Conservation (phyloP, 2,329 filamentous ascomycete genomes). For the Fusarium sulawesiense region DNA sequence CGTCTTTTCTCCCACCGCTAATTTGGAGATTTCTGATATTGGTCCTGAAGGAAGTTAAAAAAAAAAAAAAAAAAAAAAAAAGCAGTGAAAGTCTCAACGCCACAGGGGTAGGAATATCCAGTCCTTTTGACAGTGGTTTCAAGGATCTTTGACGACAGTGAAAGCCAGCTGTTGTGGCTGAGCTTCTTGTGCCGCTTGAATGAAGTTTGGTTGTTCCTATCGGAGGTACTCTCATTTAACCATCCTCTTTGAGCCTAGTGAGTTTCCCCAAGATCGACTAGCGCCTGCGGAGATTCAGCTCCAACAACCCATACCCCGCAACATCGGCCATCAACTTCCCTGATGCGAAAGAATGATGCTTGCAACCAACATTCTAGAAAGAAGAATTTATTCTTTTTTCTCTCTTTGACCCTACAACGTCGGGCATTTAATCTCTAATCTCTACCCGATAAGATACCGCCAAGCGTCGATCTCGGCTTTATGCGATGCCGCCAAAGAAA, state of each 20-base stretch:
- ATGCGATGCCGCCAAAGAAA: constrained; percentile 42
- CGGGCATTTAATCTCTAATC: not conserved
- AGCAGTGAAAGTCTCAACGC: too few species aligned
- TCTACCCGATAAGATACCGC: not conserved
- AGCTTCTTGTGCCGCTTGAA: too few species aligned
- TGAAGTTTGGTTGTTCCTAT: not conserved
- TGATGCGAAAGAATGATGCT: constrained; percentile 8
- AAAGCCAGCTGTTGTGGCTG: too few species aligned
- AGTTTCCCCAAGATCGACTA: not conserved
- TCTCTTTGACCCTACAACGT: not conserved
- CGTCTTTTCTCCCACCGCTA: too few species aligned
- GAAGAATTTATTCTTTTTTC: not conserved
- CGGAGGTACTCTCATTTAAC: constrained; percentile 25
- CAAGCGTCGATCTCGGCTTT: constrained; percentile 17
- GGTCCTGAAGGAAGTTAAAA: too few species aligned
- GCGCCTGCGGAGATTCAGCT: not conserved
- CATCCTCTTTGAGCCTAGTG: constrained; percentile 7
- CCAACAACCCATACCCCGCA: constrained; percentile 7
- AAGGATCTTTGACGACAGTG: too few species aligned
- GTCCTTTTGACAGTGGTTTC: too few species aligned
- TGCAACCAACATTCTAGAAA: constrained; percentile 11
- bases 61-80: too few species aligned
- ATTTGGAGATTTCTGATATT: too few species aligned
- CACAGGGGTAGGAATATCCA: too few species aligned
- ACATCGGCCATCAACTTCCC: not conserved